phyloP scores from a whole-genome alignment of 148 eudicot genomes.

The Spergularia bocconei region DNA sequence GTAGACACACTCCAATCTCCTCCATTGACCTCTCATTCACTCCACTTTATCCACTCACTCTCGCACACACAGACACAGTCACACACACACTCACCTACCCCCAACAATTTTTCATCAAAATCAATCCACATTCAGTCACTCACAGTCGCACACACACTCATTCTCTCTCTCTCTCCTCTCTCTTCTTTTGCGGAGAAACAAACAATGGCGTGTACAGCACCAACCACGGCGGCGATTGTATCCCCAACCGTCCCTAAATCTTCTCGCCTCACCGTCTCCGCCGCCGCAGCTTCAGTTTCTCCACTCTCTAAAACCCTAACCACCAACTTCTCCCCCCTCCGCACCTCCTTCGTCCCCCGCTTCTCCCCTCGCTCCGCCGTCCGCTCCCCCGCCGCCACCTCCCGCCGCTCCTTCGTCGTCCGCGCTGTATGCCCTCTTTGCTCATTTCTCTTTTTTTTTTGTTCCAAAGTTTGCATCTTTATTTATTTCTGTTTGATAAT shows the following conservation, averaged over 20 bases:
- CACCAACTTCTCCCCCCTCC: conserved; percentile 38
- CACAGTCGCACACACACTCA: not conserved
- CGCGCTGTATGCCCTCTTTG: conserved; percentile 50
- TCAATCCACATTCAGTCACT: not conserved
- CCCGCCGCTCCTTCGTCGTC: conserved; percentile 40
- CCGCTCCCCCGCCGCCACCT: conserved; percentile 34
- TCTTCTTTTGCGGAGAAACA: not conserved
- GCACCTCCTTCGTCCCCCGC: conserved; percentile 31
- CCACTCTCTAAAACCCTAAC: conserved; percentile 36
- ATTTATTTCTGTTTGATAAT: not conserved
- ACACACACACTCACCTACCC: too few species aligned
- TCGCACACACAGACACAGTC: too few species aligned
- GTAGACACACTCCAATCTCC: too few species aligned
- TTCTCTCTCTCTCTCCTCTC: not conserved
- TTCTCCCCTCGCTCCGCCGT: conserved; percentile 35
- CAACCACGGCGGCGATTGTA: conserved; percentile 43
- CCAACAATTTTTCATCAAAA: not conserved
- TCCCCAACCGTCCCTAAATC: conserved; percentile 31
- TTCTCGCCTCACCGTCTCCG: not conserved
- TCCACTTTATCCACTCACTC: too few species aligned
- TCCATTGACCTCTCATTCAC: too few species aligned
- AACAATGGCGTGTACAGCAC: conserved; percentile 53
- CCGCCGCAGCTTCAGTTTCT: conserved; percentile 7
- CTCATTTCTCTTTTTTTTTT: not conserved
- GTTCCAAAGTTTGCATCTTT: not conserved